Base-by-base conservation (phyloP, 2,329 filamentous ascomycete species). In the Colletotrichum sojae region DNA sequence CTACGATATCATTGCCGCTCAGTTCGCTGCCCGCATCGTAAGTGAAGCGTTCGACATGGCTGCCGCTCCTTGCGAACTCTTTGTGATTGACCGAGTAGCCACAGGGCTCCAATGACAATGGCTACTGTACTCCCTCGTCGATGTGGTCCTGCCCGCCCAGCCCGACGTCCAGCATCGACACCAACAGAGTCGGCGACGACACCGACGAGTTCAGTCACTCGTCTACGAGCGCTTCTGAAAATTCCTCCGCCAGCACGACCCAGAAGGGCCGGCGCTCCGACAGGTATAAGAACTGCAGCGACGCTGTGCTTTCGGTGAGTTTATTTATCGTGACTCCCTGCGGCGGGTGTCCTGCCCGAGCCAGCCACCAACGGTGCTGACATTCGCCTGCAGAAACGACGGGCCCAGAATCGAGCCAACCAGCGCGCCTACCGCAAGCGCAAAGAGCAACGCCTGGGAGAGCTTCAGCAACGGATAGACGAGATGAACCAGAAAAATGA, bases 211-310 rank as follows among this genome's bases (percentile, higher is more conserved):
- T 16, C 56, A 60, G 56, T 20, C 40, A 66, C 31, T 65, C 67
- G 22, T 51, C 67, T 20, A 48, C 57, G 20, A 59, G 54, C 25
- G 27, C 54, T 5, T 45, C 59, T 15, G 63, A 70, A 31, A 58
- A 40, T n/a, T 31, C 51, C 15, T 27, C 36, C 31, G 45, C 36
- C n/a, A 31, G 55, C 36, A 10, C n/a, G 4, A n/a, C 56, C 45
- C 53, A 66, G 51, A 71, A 63, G 58, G 52, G 57, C 43, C 53
- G 65, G n/a, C 62, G 70, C 25, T 48, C 57, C 20, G 67, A 62
- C 54, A 65, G 67, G n/a, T 70, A 70, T 46, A 71, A 71, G 54
- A 66, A 71, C 46, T 71, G 70, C 70, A 71, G 53, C 62, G 70
- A 71, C 51, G 36, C 61, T 8, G 67, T 67, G 36, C 62, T 70